Percentiles rank a stretch among this genome's conserved stretches.
phyloP scores from a whole-genome alignment of 129 eudicot genomes.

The Kitagawia praeruptora region DNA sequence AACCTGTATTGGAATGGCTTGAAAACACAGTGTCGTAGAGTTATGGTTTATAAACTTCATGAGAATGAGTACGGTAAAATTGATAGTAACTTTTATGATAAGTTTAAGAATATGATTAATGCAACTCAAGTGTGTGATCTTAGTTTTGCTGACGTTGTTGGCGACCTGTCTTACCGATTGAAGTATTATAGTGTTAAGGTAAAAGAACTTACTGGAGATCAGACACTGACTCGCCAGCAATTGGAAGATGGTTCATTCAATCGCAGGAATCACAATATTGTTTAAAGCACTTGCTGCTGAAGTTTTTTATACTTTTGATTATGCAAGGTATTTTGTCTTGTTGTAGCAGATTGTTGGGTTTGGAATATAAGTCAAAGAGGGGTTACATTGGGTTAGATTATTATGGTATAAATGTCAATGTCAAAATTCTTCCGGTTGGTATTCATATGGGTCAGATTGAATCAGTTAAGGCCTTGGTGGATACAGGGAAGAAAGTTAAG shows the following conservation, averaged over 20 bases:
- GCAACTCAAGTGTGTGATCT: too few relatives aligned
- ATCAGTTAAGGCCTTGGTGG: constrained; percentile 32
- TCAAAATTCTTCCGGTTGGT: constrained; percentile 82
- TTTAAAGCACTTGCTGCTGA: too few relatives aligned
- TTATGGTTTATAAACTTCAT: too few relatives aligned
- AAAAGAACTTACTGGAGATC: constrained; percentile 93
- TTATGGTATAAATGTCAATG: constrained; percentile 76
- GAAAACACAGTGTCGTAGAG: too few relatives aligned
- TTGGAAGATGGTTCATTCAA: too few relatives aligned
- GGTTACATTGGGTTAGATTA: constrained; percentile 88
- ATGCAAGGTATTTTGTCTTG: constrained; percentile 88
- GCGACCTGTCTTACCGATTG: constrained; percentile 76
- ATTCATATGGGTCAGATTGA: constrained; percentile 79
- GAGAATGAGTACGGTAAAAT: too few relatives aligned
- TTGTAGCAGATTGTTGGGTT: constrained; percentile 85
- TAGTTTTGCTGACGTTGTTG: constrained; percentile 70
- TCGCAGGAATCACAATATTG: too few relatives aligned
- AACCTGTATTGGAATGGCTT: too few relatives aligned
- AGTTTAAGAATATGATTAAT: too few relatives aligned
- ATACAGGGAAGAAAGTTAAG: constrained; percentile 40
- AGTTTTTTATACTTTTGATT: constrained; percentile 94
- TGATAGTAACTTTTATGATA: too few relatives aligned
- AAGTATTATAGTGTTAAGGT: constrained; percentile 64
- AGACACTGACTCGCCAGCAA: constrained; percentile 76
- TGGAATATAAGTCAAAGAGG: constrained; percentile 77